A percentile compares a stretch with the other conserved stretches of the same genome.
These are phyloP conservation scores for Neoascochyta sp. DNA, from an alignment of 2,329 filamentous ascomycete species.

Conservation along the genomic window DNA sequence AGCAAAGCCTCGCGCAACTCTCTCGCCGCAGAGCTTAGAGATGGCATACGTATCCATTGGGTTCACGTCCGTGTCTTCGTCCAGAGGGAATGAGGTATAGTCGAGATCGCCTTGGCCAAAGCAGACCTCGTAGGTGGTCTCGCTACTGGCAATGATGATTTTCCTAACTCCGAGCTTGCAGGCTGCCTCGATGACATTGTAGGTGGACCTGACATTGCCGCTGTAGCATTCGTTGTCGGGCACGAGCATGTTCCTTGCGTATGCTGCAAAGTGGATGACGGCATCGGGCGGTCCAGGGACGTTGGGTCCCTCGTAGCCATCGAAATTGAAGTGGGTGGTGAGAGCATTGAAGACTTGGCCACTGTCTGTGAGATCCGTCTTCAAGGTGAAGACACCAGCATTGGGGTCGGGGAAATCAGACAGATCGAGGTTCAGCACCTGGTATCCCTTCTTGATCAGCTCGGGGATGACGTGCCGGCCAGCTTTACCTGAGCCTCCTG, in stretches of 20 bases:
- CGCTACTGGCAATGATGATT: constrained; percentile 57
- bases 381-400: constrained; percentile 51
- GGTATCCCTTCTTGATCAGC: constrained; percentile 49
- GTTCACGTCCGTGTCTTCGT: constrained; percentile 57
- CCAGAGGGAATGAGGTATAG: constrained; percentile 56
- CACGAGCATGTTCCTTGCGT: constrained; percentile 57
- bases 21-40: constrained; percentile 58
- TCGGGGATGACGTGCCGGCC: constrained; percentile 54
- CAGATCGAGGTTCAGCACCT: constrained; percentile 56
- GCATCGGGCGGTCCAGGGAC: constrained; percentile 52
- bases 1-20: constrained; percentile 55
- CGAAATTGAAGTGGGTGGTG: constrained; percentile 55
- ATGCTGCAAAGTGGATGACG: constrained; percentile 60
- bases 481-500: constrained; percentile 51
- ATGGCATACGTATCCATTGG: constrained; percentile 62
- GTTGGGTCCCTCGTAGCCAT: constrained; percentile 46
- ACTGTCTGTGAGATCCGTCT: constrained; percentile 53
- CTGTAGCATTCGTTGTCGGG: constrained; percentile 59
- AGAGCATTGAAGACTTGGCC: constrained; percentile 55
- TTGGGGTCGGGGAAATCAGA: constrained; percentile 44
- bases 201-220: constrained; percentile 54
- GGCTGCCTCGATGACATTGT: constrained; percentile 62
- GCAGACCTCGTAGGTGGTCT: constrained; percentile 60
- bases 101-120: constrained; percentile 58
- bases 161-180: constrained; percentile 60